phyloP scores from a whole-genome alignment of 2,329 filamentous ascomycete species.

The Ilyonectria sp. region DNA sequence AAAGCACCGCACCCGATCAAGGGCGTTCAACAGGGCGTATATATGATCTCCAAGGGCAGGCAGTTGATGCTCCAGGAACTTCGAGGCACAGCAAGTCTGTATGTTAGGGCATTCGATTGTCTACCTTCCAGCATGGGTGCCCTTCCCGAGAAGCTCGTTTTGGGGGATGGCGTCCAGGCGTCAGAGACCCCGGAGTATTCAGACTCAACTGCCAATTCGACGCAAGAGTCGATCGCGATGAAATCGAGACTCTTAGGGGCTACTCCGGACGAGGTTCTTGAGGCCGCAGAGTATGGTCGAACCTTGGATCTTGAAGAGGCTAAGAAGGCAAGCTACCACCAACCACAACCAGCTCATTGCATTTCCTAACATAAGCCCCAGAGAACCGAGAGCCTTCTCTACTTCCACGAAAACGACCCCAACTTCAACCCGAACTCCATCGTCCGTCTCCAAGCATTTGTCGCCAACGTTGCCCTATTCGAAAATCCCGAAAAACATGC shows the following conservation, averaged over 20 bases:
- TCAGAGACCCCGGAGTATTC: too few relatives aligned
- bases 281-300: constrained; percentile 34
- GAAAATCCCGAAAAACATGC: constrained; percentile 55
- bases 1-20: too few relatives aligned
- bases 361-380: neutral
- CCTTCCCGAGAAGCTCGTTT: too few relatives aligned
- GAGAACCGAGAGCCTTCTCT: constrained; percentile 36
- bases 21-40: too few relatives aligned
- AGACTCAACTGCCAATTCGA: too few relatives aligned
- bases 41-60: too few relatives aligned
- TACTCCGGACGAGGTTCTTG: constrained; percentile 32
- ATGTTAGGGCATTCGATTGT: too few relatives aligned
- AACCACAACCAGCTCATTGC: too few relatives aligned
- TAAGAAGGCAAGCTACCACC: constrained; percentile 19
- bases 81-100: too few relatives aligned
- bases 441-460: constrained; percentile 31
- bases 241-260: constrained; percentile 31
- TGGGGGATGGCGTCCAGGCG: too few relatives aligned
- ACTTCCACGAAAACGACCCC: constrained; percentile 42
- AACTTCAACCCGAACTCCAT: constrained; percentile 41
- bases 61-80: too few relatives aligned
- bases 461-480: constrained; percentile 48
- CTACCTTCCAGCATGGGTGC: too few relatives aligned
- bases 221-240: neutral
- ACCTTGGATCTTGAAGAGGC: constrained; percentile 30